Base-by-base conservation (phyloP, 345 rosid species). In the Eucalyptus cloeziana region DNA sequence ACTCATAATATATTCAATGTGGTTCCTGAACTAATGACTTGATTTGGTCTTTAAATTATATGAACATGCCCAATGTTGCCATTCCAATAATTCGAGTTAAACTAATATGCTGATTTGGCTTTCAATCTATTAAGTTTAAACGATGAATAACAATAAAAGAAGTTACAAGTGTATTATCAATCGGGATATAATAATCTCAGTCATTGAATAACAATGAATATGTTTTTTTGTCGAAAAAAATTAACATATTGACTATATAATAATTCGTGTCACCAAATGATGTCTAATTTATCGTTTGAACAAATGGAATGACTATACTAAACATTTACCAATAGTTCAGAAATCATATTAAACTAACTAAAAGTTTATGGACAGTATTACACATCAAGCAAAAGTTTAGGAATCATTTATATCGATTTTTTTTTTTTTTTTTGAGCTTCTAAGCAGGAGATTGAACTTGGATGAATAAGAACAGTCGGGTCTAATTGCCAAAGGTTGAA, bases 1-100 rank as follows among this genome's bases (percentile, higher is more conserved):
- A 5, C 31, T 27, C 3, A 2, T 27, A 62, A 4, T 27, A 6
- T 13, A 7, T 62, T 62, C 4, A 1, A 62, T 12, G 4, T 1
- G 2, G 16, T 60, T 27, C 67, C 1, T 27, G 1, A 60, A 60
- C 15, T 3, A 12, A 60, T 6, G 15, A 5, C 7, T 60, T 60
- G 2, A 60, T 60, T 0, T 27, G 7, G 3, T 60, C 1, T 27
- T 60, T 25, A 60, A 12, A 60, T 60, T 60, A 60, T 60, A 25
- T 62, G 69, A 62, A 6, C 14, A 62, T 27, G 8, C 1, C 16
- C 15, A 13, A 30, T 13, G 15, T 27, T 6, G 0, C 7, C 33
- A 16, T 3, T 62, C 2, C 3, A 25, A 13, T 60, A 27, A 60
- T 60, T 12, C 7, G 2, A 27, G 31, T 60, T 60, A 27, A 62